Evolutionary conservation across 1,139 yeast genomes (phyloP).

Genomic region (Hyphopichia pseudoburtonii): DNA sequence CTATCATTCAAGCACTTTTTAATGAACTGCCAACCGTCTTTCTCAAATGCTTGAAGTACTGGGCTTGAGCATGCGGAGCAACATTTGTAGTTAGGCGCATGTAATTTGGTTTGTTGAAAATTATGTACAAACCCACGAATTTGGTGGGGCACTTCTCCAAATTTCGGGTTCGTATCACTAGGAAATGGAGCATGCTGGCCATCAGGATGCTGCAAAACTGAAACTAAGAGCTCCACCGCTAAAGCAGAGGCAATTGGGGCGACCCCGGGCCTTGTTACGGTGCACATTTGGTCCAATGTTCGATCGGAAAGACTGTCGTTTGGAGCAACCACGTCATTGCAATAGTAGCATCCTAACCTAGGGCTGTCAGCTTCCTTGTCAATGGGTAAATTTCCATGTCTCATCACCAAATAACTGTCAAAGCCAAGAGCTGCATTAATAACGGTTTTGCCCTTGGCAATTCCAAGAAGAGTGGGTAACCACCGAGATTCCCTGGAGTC

Average conservation of each 20-base stretch:
- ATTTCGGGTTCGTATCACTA: conserved; percentile 26
- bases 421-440: conserved; percentile 94
- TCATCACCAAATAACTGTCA: conserved; percentile 88
- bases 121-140: conserved; percentile 77
- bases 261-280: conserved; percentile 95
- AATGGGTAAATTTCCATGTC: conserved; percentile 63
- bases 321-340: conserved; percentile 96
- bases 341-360: conserved; percentile 87
- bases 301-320: conserved; percentile 79
- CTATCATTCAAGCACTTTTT: conserved; percentile 63
- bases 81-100: conserved; percentile 67
- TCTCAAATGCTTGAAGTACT: conserved; percentile 51
- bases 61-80: conserved; percentile 83
- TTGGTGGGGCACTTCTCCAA: conserved; percentile 87
- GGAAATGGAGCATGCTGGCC: conserved; percentile 47
- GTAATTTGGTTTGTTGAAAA: conserved; percentile 62
- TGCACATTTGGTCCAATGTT: conserved; percentile 96
- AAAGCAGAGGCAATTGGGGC: conserved; percentile 84
- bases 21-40: conserved; percentile 80
- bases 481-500: conserved; percentile 96
- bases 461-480: conserved; percentile 86
- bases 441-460: conserved; percentile 65
- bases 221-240: conserved; percentile 81
- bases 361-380: conserved; percentile 18
- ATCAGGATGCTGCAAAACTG: conserved; percentile 67